These are phyloP conservation scores for Didymella segeticola DNA, from an alignment of 2,329 filamentous ascomycete species.

Conservation along the genomic window DNA sequence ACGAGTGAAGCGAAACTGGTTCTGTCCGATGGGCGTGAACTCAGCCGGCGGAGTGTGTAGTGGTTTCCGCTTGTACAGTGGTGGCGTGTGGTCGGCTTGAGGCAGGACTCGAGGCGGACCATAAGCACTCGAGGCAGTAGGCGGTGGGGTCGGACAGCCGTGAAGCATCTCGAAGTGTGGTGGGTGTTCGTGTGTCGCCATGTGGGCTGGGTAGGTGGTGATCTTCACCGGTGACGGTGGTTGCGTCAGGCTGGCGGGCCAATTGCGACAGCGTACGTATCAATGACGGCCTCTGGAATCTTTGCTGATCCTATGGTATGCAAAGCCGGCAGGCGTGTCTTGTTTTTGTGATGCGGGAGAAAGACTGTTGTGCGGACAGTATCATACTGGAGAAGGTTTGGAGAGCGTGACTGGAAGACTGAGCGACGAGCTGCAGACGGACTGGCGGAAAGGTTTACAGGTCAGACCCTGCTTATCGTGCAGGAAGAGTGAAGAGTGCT, in stretches of 20 bases:
- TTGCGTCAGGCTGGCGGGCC: conserved; percentile 41
- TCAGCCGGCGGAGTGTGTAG: conserved; percentile 48
- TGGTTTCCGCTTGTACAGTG: conserved; percentile 42
- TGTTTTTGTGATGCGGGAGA: conserved; percentile 41
- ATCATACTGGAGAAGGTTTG: conserved; percentile 49
- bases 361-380: conserved; percentile 49
- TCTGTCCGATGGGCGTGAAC: conserved; percentile 46
- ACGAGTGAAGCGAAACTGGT: conserved; percentile 47
- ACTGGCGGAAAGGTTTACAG: conserved; percentile 46
- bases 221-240: conserved; percentile 32
- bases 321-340: conserved; percentile 41
- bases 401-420: conserved; percentile 40
- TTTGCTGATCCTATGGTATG: conserved; percentile 41
- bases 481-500: conserved; percentile 39
- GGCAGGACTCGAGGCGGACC: conserved; percentile 38
- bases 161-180: conserved; percentile 38
- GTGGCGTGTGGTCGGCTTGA: conserved; percentile 41
- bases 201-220: conserved; percentile 32
- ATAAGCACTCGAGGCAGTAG: conserved; percentile 44
- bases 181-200: conserved; percentile 42
- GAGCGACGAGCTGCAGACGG: conserved; percentile 43
- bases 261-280: conserved; percentile 41
- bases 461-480: conserved; percentile 51
- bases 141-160: conserved; percentile 46
- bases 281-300: conserved; percentile 27